Base-by-base conservation (phyloP, 2,329 filamentous ascomycete species). In the Phialophora tarda region DNA sequence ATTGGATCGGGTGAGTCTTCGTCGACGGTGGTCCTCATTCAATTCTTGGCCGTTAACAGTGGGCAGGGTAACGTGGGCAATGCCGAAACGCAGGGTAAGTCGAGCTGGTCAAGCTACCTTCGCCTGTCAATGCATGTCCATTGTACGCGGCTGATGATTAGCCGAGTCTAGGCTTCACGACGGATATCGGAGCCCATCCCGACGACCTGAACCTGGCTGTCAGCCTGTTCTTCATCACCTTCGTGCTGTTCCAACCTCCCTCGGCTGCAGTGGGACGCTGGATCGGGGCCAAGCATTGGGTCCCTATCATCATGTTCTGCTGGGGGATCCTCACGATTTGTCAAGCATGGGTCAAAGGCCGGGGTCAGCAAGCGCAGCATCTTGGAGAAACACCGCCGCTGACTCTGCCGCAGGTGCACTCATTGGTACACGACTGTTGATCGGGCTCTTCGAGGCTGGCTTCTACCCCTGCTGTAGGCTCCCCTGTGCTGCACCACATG, bases 151-250 rank as follows among this genome's bases (percentile, higher is more conserved):
- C 38, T 53, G 14, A 24, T 53, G 48, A 26, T 55, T 4, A 34
- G 12, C 5, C 12, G 14, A 30, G 14, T n/a, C 17, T n/a, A 68
- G 65, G 62, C 78, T 88, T 87, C 73, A 87, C 85, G 0, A 74
- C 76, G 48, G 84, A 87, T 69, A 82, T 85, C 28, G 85, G 84
- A 0, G 77, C 85, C 0, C 75, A 76, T 3, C 79, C 80, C n/a
- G 76, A 77, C 44, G 85, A 86, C 71, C 74, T 88, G 62, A 87
- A 87, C 70, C 80, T 80, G 4, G 83, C 85, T 2, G 82, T 87
- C 10, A 83, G 84, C 24, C 79, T 83, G 60, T 87, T 87, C 79
- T 88, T 85, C 72, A 79, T 82, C 69, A 84, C 84, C 64, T 88
- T 87, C 71, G 85, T 88, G n/a, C 71, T 82, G 0, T 77, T 87